Percentiles rank a stretch among this genome's conserved stretches.
These are phyloP conservation scores for Cryptomeria japonica DNA, from an alignment of 75 land plant species.

Conservation along the genomic window DNA sequence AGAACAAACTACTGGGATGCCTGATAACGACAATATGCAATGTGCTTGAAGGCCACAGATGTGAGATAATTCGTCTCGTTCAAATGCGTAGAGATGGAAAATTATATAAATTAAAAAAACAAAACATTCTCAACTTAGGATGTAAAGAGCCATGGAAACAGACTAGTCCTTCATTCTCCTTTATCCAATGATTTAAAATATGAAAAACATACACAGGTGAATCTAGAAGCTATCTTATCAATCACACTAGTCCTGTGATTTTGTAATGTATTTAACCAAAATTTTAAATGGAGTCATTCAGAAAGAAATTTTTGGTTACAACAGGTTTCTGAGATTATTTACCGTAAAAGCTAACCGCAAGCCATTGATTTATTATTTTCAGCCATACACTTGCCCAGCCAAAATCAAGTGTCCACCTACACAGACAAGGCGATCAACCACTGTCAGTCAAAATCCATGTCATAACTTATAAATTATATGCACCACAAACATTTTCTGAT, in stretches of 20 bases:
- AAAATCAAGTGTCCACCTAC: constrained; percentile 39
- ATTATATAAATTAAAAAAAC: neutral
- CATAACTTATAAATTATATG: neutral
- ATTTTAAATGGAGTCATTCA: neutral
- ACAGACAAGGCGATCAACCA: neutral
- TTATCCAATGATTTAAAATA: too few species aligned
- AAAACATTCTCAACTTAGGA: neutral
- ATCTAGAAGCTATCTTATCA: too few species aligned
- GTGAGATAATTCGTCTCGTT: neutral
- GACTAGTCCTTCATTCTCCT: neutral
- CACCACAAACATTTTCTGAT: neutral
- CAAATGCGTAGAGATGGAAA: neutral
- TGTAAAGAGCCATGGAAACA: neutral
- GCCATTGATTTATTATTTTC: constrained; percentile 34
- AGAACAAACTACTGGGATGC: neutral
- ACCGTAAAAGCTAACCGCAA: constrained; percentile 33
- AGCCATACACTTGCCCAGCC: constrained; percentile 49
- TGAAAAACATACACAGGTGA: too few species aligned
- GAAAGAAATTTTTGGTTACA: neutral
- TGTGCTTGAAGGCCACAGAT: neutral
- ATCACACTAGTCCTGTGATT: neutral
- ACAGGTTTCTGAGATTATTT: constrained; percentile 3
- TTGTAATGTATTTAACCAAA: neutral
- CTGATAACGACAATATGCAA: neutral
- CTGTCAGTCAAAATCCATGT: neutral